Conservation (phyloP, 805 yeast genomes). For the Nakazawaea laoshanensis region DNA sequence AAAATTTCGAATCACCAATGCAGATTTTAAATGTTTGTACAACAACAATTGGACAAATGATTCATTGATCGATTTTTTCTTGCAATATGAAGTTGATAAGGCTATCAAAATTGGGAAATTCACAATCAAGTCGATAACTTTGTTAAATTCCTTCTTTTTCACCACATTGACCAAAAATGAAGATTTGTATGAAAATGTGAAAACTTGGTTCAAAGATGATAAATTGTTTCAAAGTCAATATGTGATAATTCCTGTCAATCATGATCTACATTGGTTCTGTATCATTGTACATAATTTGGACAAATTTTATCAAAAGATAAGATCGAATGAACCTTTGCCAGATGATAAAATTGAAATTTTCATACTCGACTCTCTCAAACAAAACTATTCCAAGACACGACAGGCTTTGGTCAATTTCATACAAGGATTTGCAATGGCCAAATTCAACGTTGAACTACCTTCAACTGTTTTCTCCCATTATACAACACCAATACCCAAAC, state of each 20-base stretch:
- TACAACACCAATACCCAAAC: slow-evolving; percentile 64
- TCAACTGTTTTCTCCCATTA: slow-evolving; percentile 21
- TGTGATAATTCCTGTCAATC: slow-evolving; percentile 76
- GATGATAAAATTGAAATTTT: slow-evolving; percentile 29
- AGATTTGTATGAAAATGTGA: slow-evolving; percentile 52
- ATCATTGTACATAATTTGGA: slow-evolving; percentile 54
- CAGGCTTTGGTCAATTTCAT: slow-evolving; percentile 51
- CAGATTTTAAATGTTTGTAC: slow-evolving; percentile 73
- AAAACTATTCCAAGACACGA: slow-evolving; percentile 42
- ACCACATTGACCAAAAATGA: slow-evolving; percentile 40
- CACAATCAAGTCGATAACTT: slow-evolving; percentile 28
- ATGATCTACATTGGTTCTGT: slow-evolving; percentile 81
- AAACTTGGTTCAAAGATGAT: slow-evolving; percentile 74
- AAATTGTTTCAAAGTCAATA: slow-evolving; percentile 42
- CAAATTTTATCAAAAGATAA: background rate
- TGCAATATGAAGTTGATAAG: slow-evolving; percentile 44
- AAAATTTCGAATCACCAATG: slow-evolving; percentile 46
- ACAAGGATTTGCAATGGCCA: slow-evolving; percentile 62
- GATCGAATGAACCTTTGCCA: slow-evolving; percentile 4
- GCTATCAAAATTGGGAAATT: slow-evolving; percentile 16
- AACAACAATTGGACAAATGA: slow-evolving; percentile 89
- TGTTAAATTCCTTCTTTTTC: slow-evolving; percentile 81
- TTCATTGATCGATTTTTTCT: slow-evolving; percentile 75
- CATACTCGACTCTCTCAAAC: slow-evolving; percentile 72
- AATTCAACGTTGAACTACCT: slow-evolving; percentile 25